A percentile compares a stretch with the other conserved stretches of the same genome.
phyloP scores from a whole-genome alignment of 306 rosid genomes.

The Mucuna pruriens region DNA sequence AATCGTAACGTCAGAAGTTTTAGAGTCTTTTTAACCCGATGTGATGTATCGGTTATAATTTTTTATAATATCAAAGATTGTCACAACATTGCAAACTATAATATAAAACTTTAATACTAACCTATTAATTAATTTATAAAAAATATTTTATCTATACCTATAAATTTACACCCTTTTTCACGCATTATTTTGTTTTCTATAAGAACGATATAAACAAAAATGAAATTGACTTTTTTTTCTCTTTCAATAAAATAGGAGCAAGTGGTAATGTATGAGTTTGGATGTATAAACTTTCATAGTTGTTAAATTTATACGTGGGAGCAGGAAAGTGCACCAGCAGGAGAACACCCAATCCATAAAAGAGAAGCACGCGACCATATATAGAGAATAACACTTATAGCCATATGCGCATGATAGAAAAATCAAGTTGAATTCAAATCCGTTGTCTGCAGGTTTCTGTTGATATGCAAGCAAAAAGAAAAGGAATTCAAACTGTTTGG shows the following conservation, averaged over 20 bases:
- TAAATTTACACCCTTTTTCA: not conserved
- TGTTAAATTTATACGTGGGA: not conserved
- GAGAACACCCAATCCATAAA: not conserved
- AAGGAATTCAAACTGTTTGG: constrained; percentile 35
- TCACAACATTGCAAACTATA: no score
- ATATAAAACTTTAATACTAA: no score
- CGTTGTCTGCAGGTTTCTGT: constrained; percentile 15
- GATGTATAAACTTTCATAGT: not conserved
- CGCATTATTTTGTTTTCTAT: not conserved
- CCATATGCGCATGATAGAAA: not conserved
- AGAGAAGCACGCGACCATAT: not conserved
- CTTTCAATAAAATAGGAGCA: not conserved
- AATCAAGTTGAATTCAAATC: constrained; percentile 26
- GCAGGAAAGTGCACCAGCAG: not conserved
- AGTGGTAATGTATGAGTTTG: not conserved
- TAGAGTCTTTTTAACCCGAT: no score
- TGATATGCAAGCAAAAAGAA: constrained; percentile 17
- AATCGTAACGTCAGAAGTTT: no score
- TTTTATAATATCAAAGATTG: no score
- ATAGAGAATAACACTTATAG: not conserved
- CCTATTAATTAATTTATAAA: not conserved
- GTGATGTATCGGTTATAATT: no score
- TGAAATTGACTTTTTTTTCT: not conserved
- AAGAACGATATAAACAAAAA: not conserved
- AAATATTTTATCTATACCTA: not conserved